Evolutionary conservation across 1,284 basidiomycete genomes (phyloP).

Genomic region (Ceraceosorus guamensis): DNA sequence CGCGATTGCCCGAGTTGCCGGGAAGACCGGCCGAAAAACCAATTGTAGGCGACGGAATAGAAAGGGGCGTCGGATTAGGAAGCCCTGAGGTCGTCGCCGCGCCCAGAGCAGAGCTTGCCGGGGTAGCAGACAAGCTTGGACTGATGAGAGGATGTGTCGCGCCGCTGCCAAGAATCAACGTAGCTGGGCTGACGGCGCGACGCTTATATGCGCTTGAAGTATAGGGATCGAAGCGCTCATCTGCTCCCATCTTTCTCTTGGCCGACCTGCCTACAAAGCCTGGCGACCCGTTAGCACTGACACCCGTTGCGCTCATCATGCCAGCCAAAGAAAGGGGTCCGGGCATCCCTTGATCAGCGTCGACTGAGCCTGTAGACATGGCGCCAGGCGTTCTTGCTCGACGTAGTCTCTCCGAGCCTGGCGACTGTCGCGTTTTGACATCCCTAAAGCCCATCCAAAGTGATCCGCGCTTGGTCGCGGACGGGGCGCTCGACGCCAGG

Average conservation of each 20-base stretch:
- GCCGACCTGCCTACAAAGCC: slow-evolving; percentile 1
- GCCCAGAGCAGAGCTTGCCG: background rate
- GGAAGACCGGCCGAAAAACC: background rate
- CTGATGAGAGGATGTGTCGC: background rate
- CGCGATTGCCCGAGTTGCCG: background rate
- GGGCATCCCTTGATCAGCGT: background rate
- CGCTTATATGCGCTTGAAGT: slow-evolving; percentile 5
- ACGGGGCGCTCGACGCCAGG: background rate
- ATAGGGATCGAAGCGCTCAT: slow-evolving; percentile 8
- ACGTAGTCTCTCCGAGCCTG: background rate
- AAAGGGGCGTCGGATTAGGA: slow-evolving; percentile 12
- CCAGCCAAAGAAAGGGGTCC: background rate
- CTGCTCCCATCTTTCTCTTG: slow-evolving; percentile 5
- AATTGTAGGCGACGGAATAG: slow-evolving; percentile 16
- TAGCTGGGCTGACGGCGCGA: slow-evolving; percentile 4
- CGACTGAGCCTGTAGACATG: background rate
- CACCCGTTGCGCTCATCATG: background rate
- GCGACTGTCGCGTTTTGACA: background rate
- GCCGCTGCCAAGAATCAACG: background rate
- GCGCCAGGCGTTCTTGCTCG: background rate
- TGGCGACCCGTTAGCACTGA: slow-evolving; percentile 1
- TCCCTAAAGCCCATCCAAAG: slow-evolving; percentile 10
- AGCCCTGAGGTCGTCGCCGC: slow-evolving; percentile 1
- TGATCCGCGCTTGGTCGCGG: background rate
- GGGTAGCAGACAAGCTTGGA: background rate